phyloP scores from a whole-genome alignment of 306 rosid genomes.

The Citrullus amarus region DNA sequence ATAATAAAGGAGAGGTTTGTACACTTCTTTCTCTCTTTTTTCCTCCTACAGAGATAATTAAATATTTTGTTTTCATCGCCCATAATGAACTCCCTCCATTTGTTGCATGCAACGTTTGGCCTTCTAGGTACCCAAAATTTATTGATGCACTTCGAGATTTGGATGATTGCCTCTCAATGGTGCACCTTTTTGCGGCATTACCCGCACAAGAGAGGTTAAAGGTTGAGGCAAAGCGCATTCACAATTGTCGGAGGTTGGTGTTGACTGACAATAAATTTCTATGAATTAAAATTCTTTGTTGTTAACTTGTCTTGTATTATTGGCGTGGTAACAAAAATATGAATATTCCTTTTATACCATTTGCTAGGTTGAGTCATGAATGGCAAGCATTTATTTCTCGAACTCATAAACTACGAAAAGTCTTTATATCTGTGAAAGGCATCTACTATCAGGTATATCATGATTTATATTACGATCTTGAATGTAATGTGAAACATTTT shows the following conservation, averaged over 20 bases:
- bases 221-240: constrained; percentile 50
- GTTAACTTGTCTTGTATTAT: neutral
- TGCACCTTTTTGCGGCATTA: constrained; percentile 83
- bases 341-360: neutral
- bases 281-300: neutral
- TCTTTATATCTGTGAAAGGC: constrained; percentile 83
- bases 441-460: constrained; percentile 72
- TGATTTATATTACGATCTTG: neutral
- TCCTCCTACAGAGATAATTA: neutral
- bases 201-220: constrained; percentile 63
- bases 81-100: neutral
- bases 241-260: constrained; percentile 62
- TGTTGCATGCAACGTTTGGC: constrained; percentile 6
- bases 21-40: neutral
- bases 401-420: constrained; percentile 65
- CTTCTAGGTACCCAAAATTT: constrained; percentile 69
- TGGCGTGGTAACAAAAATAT: neutral
- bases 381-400: constrained; percentile 86
- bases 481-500: neutral
- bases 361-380: constrained; percentile 72
- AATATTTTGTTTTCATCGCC: neutral
- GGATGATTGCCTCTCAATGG: constrained; percentile 88
- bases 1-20: constrained; percentile 69
- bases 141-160: constrained; percentile 83
- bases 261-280: neutral